phyloP scores from a whole-genome alignment of 768 basidiomycete genomes.

The Agrocybe pediades region DNA sequence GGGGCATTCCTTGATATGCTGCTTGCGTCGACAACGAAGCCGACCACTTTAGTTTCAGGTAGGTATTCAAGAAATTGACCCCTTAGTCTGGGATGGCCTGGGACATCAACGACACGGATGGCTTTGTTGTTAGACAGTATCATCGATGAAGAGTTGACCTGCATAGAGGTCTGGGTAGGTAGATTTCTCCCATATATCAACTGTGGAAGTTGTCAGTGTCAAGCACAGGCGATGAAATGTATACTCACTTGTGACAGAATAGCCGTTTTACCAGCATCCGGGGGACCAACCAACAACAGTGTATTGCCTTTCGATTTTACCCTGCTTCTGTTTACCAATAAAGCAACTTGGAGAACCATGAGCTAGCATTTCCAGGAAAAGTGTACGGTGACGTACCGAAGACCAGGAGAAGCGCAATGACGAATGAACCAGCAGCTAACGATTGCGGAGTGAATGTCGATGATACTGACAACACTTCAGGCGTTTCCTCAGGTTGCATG shows the following conservation, averaged over 20 bases:
- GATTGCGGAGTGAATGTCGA: slow-evolving; percentile 39
- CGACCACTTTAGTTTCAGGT: slow-evolving; percentile 60
- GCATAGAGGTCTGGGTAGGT: slow-evolving; percentile 77
- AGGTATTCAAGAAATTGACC: slow-evolving; percentile 73
- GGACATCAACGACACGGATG: slow-evolving; percentile 69
- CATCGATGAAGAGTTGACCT: slow-evolving; percentile 61
- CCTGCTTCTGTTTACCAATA: slow-evolving; percentile 45
- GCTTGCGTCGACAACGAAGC: slow-evolving; percentile 81
- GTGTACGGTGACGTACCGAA: slow-evolving; percentile 31
- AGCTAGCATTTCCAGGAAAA: not conserved
- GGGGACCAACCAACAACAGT: slow-evolving; percentile 75
- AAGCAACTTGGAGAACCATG: slow-evolving; percentile 34
- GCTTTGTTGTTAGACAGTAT: slow-evolving; percentile 43
- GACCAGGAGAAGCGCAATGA: slow-evolving; percentile 43
- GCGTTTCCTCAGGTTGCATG: slow-evolving; percentile 22
- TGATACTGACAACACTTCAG: slow-evolving; percentile 37
- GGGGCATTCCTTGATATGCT: slow-evolving; percentile 76
- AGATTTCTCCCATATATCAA: slow-evolving; percentile 64
- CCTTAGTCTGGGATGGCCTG: slow-evolving; percentile 83
- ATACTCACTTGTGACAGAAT: slow-evolving; percentile 62
- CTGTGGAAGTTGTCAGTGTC: slow-evolving; percentile 36
- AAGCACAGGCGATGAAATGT: not conserved
- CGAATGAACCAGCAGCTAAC: slow-evolving; percentile 42
- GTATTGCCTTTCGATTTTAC: slow-evolving; percentile 52
- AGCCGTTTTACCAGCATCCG: slow-evolving; percentile 82